These are phyloP conservation scores for Pichia gijzeniarum DNA, from an alignment of 805 yeast genomes.

Conservation along the genomic window DNA sequence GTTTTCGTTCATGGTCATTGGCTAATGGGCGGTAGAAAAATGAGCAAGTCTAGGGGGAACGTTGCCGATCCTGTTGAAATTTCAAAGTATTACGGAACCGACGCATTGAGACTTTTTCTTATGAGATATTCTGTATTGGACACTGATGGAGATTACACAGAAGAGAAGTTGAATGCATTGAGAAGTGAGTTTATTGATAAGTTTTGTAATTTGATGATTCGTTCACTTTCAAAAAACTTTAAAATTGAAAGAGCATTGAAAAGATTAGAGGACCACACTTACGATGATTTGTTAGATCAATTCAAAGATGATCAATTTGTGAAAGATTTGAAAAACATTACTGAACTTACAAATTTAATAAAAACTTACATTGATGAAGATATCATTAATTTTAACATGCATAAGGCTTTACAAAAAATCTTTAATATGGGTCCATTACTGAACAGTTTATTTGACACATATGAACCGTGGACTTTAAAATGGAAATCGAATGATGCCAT, in stretches of 20 bases:
- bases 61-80: conserved; percentile 86
- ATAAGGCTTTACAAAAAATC: conserved; percentile 48
- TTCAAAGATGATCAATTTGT: conserved; percentile 14
- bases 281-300: conserved; percentile 22
- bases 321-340: conserved; percentile 24
- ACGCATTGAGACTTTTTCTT: conserved; percentile 67
- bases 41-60: conserved; percentile 91
- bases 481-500: conserved; percentile 20
- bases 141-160: conserved; percentile 75
- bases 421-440: conserved; percentile 56
- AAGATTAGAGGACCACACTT: conserved; percentile 18
- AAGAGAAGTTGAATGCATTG: conserved; percentile 41
- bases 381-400: conserved; percentile 44
- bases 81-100: conserved; percentile 58
- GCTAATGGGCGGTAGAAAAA: conserved; percentile 82
- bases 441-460: conserved; percentile 59
- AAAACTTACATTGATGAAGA: conserved; percentile 35
- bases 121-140: conserved; percentile 69
- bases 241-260: conserved; percentile 41
- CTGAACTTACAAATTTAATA: conserved; percentile 31
- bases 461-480: conserved; percentile 69
- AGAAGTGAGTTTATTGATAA: conserved; percentile 72
- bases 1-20: conserved; percentile 92
- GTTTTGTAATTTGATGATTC: conserved; percentile 69
- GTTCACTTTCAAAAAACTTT: conserved; percentile 71